Evolutionary conservation across 179 eudicot species (phyloP).

Genomic region (Silene coronaria): DNA sequence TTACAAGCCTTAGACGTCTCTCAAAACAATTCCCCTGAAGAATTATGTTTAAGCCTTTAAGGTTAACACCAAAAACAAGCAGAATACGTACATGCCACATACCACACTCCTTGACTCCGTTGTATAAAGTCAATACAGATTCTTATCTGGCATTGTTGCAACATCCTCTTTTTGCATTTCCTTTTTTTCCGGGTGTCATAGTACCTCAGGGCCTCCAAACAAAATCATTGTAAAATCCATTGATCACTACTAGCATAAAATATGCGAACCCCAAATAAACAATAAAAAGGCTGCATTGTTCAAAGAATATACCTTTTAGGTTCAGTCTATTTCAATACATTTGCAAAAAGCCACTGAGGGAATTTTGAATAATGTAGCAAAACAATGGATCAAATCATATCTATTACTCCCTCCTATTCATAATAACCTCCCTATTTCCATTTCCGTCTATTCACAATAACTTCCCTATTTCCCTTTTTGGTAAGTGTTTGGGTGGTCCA

Average conservation of each 20-base stretch:
- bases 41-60: no score
- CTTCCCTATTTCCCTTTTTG: no score
- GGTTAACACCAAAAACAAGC: not conserved
- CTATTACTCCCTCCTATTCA: no score
- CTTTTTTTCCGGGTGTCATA: not conserved
- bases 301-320: not conserved
- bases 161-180: not conserved
- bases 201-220: slow-evolving; percentile 11
- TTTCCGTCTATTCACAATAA: no score
- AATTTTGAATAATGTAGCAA: no score
- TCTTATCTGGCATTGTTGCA: slow-evolving; percentile 9
- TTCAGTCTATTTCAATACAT: no score
- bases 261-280: not conserved
- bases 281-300: slow-evolving; percentile 1
- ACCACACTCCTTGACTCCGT: not conserved
- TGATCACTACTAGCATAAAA: slow-evolving; percentile 5
- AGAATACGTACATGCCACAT: not conserved
- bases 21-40: no score
- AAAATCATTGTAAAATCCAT: slow-evolving; percentile 24
- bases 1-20: no score
- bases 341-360: no score
- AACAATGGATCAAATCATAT: no score
- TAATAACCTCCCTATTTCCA: no score
- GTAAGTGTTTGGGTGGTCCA: no score
- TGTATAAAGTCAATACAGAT: slow-evolving; percentile 6